Evolutionary conservation across 2,329 filamentous ascomycete genomes (phyloP), one percentile per base, ranked within the genome.

Genomic region (Alternaria triticina): DNA sequence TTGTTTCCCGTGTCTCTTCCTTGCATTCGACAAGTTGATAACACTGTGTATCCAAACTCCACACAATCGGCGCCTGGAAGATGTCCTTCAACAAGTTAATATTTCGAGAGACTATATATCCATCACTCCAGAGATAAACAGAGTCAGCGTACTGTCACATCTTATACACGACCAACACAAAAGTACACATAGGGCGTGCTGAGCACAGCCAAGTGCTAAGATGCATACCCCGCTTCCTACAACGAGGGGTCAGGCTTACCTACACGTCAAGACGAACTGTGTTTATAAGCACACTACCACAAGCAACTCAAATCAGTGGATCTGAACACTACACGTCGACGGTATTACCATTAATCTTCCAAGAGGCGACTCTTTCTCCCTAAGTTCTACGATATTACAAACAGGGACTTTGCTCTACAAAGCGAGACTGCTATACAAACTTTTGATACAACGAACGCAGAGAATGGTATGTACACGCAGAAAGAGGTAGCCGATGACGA

Each of bases 391-490:
- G 17, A 57, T 27, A 59, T 64, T 66, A 64, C 36, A 64, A 64
- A 13, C 6, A 30, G 27, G 22, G 50, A 13, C 43, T 52, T 40
- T 27, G 40, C 40, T 40, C 28, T 36, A 44, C 22, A 17, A 15
- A 30, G 47, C 33, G 6, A 27, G 43, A 36, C 57, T 15, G 6
- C 22, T 46, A 33, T 52, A 60, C 56, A 62, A 67, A 56, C 13
- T 52, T 47, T 47, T 36, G 22, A 30, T 61, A 62, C 62, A 65
- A 25, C 49, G 59, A 62, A 44, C 58, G 59, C 54, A 27, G 40
- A 49, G 52, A 65, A 67, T 20, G 33, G 27, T 59, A 61, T 59
- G 20, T 63, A 62, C 62, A 63, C 54, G 25, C 60, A 17, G 52
- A 59, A 59, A 22, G 5, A 30, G 22, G 36, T 44, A 23, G 12